Conservation (phyloP, 2,329 filamentous ascomycete genomes). For the Trichophyton simii region DNA sequence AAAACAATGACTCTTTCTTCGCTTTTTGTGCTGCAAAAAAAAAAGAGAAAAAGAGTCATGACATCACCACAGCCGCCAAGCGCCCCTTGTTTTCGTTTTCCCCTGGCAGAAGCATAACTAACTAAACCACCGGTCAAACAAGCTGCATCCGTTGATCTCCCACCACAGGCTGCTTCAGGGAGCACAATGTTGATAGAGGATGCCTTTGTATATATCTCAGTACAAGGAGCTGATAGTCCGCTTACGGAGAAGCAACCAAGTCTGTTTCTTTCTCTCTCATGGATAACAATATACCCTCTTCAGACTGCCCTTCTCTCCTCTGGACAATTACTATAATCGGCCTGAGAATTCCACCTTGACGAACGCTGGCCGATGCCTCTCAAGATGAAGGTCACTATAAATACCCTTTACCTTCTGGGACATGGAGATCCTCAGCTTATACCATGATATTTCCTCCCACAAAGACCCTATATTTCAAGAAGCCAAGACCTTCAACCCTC, state of each 20-base stretch:
- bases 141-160: not conserved
- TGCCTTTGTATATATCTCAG: not conserved
- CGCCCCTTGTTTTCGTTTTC: not conserved
- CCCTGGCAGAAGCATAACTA: not conserved
- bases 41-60: conserved; percentile 6
- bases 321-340: not conserved
- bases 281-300: not conserved
- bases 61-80: conserved; percentile 8
- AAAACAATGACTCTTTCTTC: not conserved
- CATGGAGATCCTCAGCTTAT: not conserved
- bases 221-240: not conserved
- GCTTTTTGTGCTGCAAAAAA: not conserved
- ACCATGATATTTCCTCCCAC: not conserved
- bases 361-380: not conserved
- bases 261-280: not conserved
- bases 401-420: not conserved
- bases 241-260: not conserved
- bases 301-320: not conserved
- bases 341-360: not conserved
- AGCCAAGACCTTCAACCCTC: too few species aligned
- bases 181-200: not conserved
- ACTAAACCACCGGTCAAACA: not conserved
- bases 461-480: not conserved
- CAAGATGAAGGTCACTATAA: not conserved
- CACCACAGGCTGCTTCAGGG: not conserved